Evolutionary conservation across 176 grass and related monocot genomes (phyloP).

Genomic region (Hsuehochloa calcarea): DNA sequence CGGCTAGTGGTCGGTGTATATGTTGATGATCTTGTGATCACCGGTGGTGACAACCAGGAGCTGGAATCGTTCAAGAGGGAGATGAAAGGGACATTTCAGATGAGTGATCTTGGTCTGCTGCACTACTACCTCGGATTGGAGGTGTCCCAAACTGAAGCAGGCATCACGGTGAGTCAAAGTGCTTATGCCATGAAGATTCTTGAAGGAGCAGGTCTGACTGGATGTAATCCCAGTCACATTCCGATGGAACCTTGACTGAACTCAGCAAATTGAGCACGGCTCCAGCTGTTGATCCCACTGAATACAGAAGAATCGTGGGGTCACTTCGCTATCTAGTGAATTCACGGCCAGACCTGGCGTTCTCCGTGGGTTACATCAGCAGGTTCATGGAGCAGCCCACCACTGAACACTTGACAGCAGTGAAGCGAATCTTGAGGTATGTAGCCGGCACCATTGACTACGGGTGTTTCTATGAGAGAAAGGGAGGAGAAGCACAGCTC

Average conservation of each 20-base stretch:
- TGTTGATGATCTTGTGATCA: not conserved
- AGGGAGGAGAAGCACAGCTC: fast-evolving
- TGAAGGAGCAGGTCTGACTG: too few relatives aligned
- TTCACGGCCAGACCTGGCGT: not conserved
- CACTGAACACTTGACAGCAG: too few relatives aligned
- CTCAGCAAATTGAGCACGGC: too few relatives aligned
- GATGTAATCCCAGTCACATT: too few relatives aligned
- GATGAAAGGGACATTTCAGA: not conserved
- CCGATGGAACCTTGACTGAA: too few relatives aligned
- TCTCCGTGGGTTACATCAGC: too few relatives aligned
- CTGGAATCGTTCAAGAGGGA: too few relatives aligned
- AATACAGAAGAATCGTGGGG: not conserved
- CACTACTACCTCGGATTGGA: not conserved
- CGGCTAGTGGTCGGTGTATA: not conserved
- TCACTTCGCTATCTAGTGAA: not conserved
- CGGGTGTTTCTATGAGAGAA: too few relatives aligned
- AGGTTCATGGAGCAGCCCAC: too few relatives aligned
- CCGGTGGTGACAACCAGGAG: fast-evolving
- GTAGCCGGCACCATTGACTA: too few relatives aligned
- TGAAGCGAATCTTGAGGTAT: too few relatives aligned
- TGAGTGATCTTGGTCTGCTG: not conserved
- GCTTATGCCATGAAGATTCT: not conserved
- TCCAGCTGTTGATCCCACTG: not conserved
- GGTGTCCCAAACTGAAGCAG: not conserved
- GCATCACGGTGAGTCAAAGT: not conserved